Evolutionary conservation across 345 rosid species (phyloP), one percentile per base, ranked within the genome.

Genomic region (Gossypium turneri): DNA sequence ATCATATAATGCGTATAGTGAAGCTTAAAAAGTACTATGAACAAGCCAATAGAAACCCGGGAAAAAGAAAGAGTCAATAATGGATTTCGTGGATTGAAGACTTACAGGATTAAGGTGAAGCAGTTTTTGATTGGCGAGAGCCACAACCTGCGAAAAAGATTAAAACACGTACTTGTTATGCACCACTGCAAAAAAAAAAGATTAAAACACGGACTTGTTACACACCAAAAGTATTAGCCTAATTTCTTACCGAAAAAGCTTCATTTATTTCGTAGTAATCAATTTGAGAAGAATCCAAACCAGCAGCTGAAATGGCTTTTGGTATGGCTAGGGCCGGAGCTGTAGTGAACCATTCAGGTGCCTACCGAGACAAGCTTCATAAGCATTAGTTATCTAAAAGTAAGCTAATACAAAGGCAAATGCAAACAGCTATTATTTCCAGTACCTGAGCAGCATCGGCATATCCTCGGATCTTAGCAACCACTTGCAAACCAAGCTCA

Each of bases 241-340:
- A 48, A 38, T 57, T 24, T 78, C 83, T 85, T 85, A 95, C 98
- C 70, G 98, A 88, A 81, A 95, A 95, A 20, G 98, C 98, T 85
- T 95, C 97, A 70, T 93, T 95, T 79, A 95, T 95, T 84, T 95
- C 98, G 16, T 91, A 95, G 78, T 84, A 93, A 84, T 93, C 99
- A 68, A 95, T 87, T 83, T 88, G 90, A 75, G 96, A 87, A 83
- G 93, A 88, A 62, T 86, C 82, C 81, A 95, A 77, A 66, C 97
- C 92, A 68, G 98, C 96, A 81, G 85, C 88, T 67, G 81, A 83
- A 63, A 95, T 77, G 68, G 98, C 99, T 91, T 91, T 95, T 52
- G 98, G 98, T 68, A 95, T 88, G 44, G 97, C 97, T 52, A 93
- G 89, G 77, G 98, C 89, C 8, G 99, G 98, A 29, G 98, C 81